Conservation (phyloP, 176 grass and related monocot genomes). For the Bonia amplexicaulis region DNA sequence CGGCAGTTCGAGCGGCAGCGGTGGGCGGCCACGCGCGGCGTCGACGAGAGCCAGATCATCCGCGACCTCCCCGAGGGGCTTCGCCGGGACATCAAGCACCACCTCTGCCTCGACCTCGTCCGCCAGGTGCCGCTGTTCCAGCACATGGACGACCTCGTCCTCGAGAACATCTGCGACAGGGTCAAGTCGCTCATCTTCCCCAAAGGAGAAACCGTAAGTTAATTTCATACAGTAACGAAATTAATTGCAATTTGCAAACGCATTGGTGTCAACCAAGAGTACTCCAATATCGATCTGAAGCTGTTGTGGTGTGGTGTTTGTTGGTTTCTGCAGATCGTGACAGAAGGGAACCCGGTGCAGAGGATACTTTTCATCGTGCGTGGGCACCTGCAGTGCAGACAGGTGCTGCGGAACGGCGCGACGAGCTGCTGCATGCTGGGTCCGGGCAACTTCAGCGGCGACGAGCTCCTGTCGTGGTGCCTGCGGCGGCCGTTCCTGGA, state of each 20-base stretch:
- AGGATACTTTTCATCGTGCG: constrained; percentile 90
- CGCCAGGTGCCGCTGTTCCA: constrained; percentile 89
- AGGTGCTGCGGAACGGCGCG: constrained; percentile 63
- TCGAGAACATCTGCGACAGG: constrained; percentile 96
- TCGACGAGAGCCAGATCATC: constrained; percentile 65
- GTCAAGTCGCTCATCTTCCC: constrained; percentile 71
- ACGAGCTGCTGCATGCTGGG: constrained; percentile 83
- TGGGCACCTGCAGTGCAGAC: constrained; percentile 76
- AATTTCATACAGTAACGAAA: too few relatives aligned
- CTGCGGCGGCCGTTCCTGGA: constrained; percentile 69
- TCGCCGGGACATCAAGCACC: constrained; percentile 87
- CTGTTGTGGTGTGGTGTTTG: not conserved
- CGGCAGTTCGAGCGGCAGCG: constrained; percentile 83
- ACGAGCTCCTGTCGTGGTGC: constrained; percentile 97
- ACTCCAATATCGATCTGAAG: not conserved
- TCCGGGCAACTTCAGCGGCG: constrained; percentile 82
- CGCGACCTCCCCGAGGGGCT: constrained; percentile 72
- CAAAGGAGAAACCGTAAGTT: constrained; percentile 65
- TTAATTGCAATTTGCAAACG: too few relatives aligned
- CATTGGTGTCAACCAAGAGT: not conserved
- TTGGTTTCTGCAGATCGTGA: constrained; percentile 40
- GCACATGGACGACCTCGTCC: constrained; percentile 90
- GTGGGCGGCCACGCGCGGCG: constrained; percentile 85
- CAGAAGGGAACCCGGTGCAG: constrained; percentile 69
- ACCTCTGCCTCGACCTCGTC: constrained; percentile 88